These are phyloP conservation scores for Malbranchea zuffiana DNA, from an alignment of 2,329 filamentous ascomycete species.

Conservation along the genomic window DNA sequence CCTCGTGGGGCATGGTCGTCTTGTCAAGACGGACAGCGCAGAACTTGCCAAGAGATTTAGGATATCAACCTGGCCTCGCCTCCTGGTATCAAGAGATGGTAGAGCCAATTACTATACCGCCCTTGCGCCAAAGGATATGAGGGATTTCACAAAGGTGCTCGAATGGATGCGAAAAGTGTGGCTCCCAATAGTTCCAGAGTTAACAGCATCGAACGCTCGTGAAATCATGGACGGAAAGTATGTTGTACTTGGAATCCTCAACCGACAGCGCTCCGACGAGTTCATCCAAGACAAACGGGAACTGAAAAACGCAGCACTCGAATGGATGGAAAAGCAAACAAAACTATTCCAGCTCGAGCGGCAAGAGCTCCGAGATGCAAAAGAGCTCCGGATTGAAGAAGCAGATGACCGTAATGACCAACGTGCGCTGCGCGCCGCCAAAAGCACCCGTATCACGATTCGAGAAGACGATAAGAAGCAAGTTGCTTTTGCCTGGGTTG, in stretches of 20 bases:
- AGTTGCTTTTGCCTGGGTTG: constrained; percentile 93
- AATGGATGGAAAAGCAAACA: constrained; percentile 97
- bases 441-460: constrained; percentile 85
- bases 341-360: constrained; percentile 84
- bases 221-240: constrained; percentile 93
- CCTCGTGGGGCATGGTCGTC: constrained; percentile 79
- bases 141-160: constrained; percentile 68
- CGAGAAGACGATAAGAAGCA: constrained; percentile 76
- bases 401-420: constrained; percentile 89
- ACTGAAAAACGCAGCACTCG: constrained; percentile 86
- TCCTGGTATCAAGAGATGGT: constrained; percentile 80
- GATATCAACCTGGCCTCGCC: constrained; percentile 91
- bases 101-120: constrained; percentile 83
- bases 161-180: constrained; percentile 94
- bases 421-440: constrained; percentile 72
- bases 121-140: constrained; percentile 81
- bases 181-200: constrained; percentile 88
- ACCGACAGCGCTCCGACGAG: constrained; percentile 64
- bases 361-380: constrained; percentile 85
- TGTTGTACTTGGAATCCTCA: constrained; percentile 85
- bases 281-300: constrained; percentile 72
- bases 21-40: constrained; percentile 81
- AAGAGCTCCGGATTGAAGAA: constrained; percentile 91
- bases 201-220: constrained; percentile 79
- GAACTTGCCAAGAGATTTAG: constrained; percentile 73